Conservation (phyloP, 306 rosid species). For the Sindora glabra region DNA sequence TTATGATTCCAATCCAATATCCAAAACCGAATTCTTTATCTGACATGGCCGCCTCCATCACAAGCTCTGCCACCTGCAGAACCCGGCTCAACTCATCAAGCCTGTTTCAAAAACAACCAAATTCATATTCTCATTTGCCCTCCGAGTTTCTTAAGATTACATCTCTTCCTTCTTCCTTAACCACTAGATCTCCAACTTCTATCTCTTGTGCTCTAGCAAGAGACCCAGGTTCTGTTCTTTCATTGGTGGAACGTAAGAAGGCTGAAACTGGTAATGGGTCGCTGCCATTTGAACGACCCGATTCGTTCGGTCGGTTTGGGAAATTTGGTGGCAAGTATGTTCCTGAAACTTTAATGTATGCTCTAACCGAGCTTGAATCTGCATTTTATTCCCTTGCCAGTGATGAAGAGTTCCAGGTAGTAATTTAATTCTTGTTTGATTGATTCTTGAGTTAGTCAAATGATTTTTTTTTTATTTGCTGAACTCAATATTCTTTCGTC, state of each 20-base stretch:
- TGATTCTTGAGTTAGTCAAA: too few relatives aligned
- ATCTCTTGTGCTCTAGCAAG: constrained; percentile 44
- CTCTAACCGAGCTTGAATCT: constrained; percentile 76
- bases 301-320: constrained; percentile 84
- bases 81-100: constrained; percentile 9
- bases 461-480: background rate
- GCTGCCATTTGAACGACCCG: constrained; percentile 47
- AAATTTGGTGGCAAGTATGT: constrained; percentile 90
- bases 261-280: constrained; percentile 17
- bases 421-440: background rate
- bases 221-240: constrained; percentile 27
- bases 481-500: background rate
- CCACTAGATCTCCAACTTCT: background rate
- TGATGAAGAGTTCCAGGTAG: constrained; percentile 74
- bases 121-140: constrained; percentile 29
- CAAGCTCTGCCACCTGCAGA: constrained; percentile 16
- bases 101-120: constrained; percentile 14
- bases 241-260: constrained; percentile 17
- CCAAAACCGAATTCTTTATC: background rate
- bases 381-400: constrained; percentile 61
- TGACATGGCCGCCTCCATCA: constrained; percentile 20
- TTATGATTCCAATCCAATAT: too few relatives aligned
- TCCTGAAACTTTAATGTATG: constrained; percentile 91
- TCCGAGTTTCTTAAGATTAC: constrained; percentile 21
- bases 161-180: constrained; percentile 19